Evolutionary conservation across 2,329 filamentous ascomycete species (phyloP), one percentile per base, ranked within the genome.

Genomic region (Fusarium proliferatum): DNA sequence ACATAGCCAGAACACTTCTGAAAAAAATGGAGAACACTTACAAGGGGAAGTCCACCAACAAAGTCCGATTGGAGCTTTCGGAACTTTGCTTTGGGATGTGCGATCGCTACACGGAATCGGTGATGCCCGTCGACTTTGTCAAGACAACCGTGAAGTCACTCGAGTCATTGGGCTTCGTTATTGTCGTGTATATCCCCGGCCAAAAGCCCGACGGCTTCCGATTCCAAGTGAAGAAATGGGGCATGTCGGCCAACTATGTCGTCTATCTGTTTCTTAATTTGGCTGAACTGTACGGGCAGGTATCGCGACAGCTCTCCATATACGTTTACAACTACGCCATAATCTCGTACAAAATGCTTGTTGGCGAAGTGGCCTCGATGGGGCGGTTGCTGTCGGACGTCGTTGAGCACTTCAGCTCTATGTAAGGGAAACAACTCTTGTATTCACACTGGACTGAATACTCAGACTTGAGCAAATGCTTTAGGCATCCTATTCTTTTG

Each of bases 1-100:
- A 13, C 17, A 71, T 62, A 33, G 61, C 65, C 12, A 49, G 28
- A 19, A 69, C 48, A 11, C 33, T 80, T 2, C 15, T 82, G 13
- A 64, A 58, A 3, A 46, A 69, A 3, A 28, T 80, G 3, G 73
- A 76, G 15, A 68, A 74, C 11, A 81, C 75, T 2, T 81, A 79
- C 30, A 9, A 16, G 7, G 17, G 36, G 12, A 65, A 68, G 4
- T 21, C 38, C 5, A n/a, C 21, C 4, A 52, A 41, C 10, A 23
- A 39, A 10, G 26, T 56, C 21, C 34, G 30, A 11, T 41, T 65
- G 16, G 66, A 69, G 33, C 55, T 69, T 13, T 12, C 61, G 8
- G 55, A 65, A 23, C 12, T 36, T 15, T 57, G 19, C 9, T 45
- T 53, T 16, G 51, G 12, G 5, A 16, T 66, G 12, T 36, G 43